Base-by-base conservation (phyloP, 768 basidiomycete genomes). In the Butyriboletus loyo region DNA sequence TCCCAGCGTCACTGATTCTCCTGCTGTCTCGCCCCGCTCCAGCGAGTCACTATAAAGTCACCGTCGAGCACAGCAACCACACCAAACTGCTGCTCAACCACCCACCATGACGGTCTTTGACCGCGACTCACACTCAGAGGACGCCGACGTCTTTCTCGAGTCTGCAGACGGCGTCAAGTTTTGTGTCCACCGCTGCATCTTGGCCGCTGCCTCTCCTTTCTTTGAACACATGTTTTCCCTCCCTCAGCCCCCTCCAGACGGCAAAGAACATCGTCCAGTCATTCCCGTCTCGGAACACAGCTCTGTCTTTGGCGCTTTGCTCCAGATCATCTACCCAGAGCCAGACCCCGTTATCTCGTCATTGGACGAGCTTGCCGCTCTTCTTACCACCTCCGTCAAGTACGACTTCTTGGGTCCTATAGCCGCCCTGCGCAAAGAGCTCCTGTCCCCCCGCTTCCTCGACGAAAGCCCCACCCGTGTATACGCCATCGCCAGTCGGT, bases 401-500 rank as follows among this genome's bases (percentile, higher is more conserved):
- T 89, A 88, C 64, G 84, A 88, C 53, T 74, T 87, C 54, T 40
- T 65, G 1, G 71, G 69, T 6, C 79, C 77, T 43, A 70, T 78
- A 54, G 61, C 69, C 28, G 58, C 71, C 0, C 73, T 89, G n/a
- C 80, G 84, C 46, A 69, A 64, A 39, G 64, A 76, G 24, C 78
- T 89, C 32, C 57, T 84, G 15, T 74, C 80, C 0, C 73, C 78
- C 7, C 64, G 62, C 11, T 85, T 83, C 63, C 63, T 84, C 17
- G 56, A 68, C 32, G 59, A 69, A 14, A 73, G 72, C 13, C 83
- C 88, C 9, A 73, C 75, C 14, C 81, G 84, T 14, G 84, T 88
- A 2, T 90, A 85, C 58, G 85, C 86, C 25, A 81, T 88, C 37
- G 86, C 88, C 2, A 81, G 79, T 52, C 81, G 83, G 5, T 83